Conservation (phyloP, 1,139 yeast genomes). For the Meyerozyma elateridarum region DNA sequence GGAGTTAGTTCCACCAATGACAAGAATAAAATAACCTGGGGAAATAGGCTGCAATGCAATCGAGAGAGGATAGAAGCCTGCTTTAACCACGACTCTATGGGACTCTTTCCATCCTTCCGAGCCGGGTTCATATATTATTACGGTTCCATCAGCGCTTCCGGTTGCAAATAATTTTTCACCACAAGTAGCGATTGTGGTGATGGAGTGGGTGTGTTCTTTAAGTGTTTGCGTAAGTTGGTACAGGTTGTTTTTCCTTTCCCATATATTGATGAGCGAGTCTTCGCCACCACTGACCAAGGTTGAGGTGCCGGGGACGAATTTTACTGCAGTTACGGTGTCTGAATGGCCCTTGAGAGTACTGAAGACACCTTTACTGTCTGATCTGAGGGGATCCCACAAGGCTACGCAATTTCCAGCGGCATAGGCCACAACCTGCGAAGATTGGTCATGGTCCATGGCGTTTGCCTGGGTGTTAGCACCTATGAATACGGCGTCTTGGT, state of each 20-base stretch:
- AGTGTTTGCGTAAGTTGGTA: constrained; percentile 28
- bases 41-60: constrained; percentile 48
- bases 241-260: constrained; percentile 37
- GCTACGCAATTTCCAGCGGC: constrained; percentile 78
- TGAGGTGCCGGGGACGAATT: constrained; percentile 46
- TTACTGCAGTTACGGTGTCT: constrained; percentile 53
- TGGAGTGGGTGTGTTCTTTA: constrained; percentile 40
- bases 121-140: constrained; percentile 46
- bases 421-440: constrained; percentile 51
- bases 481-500: constrained; percentile 57
- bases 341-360: constrained; percentile 56
- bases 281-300: constrained; percentile 60
- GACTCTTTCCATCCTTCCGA: constrained; percentile 12
- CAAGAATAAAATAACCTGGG: constrained; percentile 44
- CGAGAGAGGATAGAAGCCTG: constrained; percentile 62
- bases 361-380: constrained; percentile 41
- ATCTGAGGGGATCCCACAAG: constrained; percentile 59
- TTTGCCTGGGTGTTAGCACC: constrained; percentile 79
- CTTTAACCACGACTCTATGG: constrained; percentile 34
- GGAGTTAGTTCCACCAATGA: constrained; percentile 77
- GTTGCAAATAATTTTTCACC: constrained; percentile 40
- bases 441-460: constrained; percentile 52
- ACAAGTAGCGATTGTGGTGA: constrained; percentile 43
- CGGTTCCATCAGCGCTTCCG: constrained; percentile 64
- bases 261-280: constrained; percentile 56